Evolutionary conservation across 2,329 filamentous ascomycete genomes (phyloP), one percentile per base, ranked within the genome.

Genomic region (Colletotrichum shisoi): DNA sequence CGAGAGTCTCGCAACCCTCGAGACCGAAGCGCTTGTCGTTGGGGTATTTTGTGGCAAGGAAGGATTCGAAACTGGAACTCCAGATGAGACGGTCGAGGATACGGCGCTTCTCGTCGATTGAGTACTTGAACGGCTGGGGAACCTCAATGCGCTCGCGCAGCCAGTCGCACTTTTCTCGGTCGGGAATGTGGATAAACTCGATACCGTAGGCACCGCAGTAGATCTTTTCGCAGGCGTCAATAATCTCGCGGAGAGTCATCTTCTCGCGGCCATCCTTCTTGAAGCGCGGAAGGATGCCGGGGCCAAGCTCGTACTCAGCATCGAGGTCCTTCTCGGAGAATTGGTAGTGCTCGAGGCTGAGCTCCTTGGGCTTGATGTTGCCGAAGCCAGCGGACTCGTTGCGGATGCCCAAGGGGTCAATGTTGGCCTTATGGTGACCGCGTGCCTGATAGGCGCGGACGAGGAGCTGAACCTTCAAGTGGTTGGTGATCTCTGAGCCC

Each of bases 1-100:
- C 96, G 72, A 99, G 86, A 64, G 93, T 94, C 81, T 99, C 95
- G 76, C 94, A 96, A 77, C 95, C 95, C 83, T 99, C 95, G 34
- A 99, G 88, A 82, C 95, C 95, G 80, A 99, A 99, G 76, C 95
- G 92, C 87, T 99, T 99, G 83, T 99, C 95, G 81, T 99, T 99
- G 79, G 95, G 95, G 81, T 97, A 98, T 81, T 99, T 99, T 67
- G 93, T 97, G 64, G 95, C 90, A 72, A 96, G 84, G 86, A 99
- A 99, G 68, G 89, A 83, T 83, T 99, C 95, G 79, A 99, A 99
- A 81, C 93, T 97, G 71, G 94, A 96, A 78, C 92, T 94, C 95
- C 95, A 99, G 79, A 99, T 99, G 71, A 99, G 85, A 76, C 95
- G 92, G 82, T 99, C 95, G 72, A 99, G 87, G 73, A 99, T 97